Evolutionary conservation across 2,329 filamentous ascomycete genomes (phyloP), one percentile per base, ranked within the genome.

Genomic region (Orbilia brochopaga): DNA sequence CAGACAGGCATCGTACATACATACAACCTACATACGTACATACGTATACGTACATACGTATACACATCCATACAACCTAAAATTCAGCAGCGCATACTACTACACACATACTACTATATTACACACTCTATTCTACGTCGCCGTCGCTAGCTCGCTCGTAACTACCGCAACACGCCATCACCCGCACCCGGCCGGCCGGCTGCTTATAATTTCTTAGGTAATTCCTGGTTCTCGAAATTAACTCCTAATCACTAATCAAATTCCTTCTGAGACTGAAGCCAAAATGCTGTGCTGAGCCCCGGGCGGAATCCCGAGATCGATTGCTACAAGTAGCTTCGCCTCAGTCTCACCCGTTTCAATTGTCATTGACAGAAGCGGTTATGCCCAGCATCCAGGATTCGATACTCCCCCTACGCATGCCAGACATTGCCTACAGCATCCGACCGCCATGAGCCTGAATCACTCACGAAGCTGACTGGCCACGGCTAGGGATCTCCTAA

Each of bases 111-210:
- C n/a, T n/a, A 8, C 27, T 32, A 32, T 32, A n/a, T n/a, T n/a
- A n/a, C n/a, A n/a, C n/a, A n/a, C n/a, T n/a, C n/a, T n/a, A n/a
- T n/a, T n/a, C n/a, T n/a, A n/a, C n/a, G n/a, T n/a, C n/a, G n/a
- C n/a, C n/a, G n/a, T n/a, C n/a, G n/a, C 27, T 32, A 32, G 27
- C 27, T 32, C 27, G 27, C 27, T 32, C 27, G 42, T 21, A 46
- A 46, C 19, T 70, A 70, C 63, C 65, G 65, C 65, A 70, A 70
- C 65, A 70, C 65, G 53, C 57, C 58, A 58, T 58, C 65, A 30
- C 56, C 65, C 65, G 65, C 65, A 63, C 65, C 58, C 57, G 37
- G 37, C 63, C 57, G 37, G 37, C 63, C 30, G 54, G 24, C 24
- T 40, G 37, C 24, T 40, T 30, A 42, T 57, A 48, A 60, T 40